Base-by-base conservation (phyloP, 2,329 filamentous ascomycete genomes). In the Calonectria pauciramosa region DNA sequence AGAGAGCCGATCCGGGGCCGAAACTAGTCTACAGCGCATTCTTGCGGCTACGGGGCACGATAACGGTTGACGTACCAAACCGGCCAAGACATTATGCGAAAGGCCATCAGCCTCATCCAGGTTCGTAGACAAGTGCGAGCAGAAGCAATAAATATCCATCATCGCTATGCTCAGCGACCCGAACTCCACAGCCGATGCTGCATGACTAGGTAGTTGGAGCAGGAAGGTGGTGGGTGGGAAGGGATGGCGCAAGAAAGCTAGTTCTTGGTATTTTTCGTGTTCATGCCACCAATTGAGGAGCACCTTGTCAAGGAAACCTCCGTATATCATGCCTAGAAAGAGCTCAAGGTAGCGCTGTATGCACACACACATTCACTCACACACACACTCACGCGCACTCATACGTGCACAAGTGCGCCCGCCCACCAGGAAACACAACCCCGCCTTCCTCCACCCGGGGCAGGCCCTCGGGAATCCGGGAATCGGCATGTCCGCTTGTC, bases 381-480 rank as follows among this genome's bases (percentile, higher is more conserved):
- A 36, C 56, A 26, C 34, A 34, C 28, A 18, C 51, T 28, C 49
- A 9, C 47, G n/a, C 49, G 28, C 49, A 9, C 44, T 20, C 47
- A 34, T 30, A 36, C 52, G 16, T 36, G 26, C 44, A 47, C 67
- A 52, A 34, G 23, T 51, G 36, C 52, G 36, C 60, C 26, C 26
- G 56, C 41, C 41, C 41, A 23, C 34, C 18, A 32, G 14, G n/a
- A 18, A 18, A 54, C 51, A 8, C n/a, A 63, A 70, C 71, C 71
- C 71, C 71, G 67, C 71, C 59, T 66, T 49, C 44, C 34, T 56
- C 49, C 51, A 59, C n/a, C 41, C 47, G 68, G 68, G 41, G 68
- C 38, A 38, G 18, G 30, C 51, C 56, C 36, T 75, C 73, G 73
- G 73, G 56, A 75, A 72, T 75, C 69, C 69, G 73, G 73, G 51